Evolutionary conservation across 257 asterid genomes (phyloP), one percentile per base, ranked within the genome.

Genomic region (Solanum bulbocastanum): DNA sequence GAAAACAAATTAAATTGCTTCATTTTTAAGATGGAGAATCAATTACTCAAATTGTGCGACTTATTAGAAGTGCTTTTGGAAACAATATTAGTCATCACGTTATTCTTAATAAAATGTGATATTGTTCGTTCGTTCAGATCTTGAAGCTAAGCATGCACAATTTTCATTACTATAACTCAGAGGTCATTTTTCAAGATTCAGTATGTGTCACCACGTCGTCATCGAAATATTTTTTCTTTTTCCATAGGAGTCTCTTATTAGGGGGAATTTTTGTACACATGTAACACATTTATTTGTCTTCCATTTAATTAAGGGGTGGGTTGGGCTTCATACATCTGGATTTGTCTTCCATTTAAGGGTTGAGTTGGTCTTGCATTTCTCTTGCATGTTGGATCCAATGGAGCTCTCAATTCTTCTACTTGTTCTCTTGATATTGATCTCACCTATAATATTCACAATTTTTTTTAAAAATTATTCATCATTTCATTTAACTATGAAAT

Each of bases 311-410:
- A 25, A 56, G 82, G 65, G 16, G 42, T 75, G 20, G 75, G 33
- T 5, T 68, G 58, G 83, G 66, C 90, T 74, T 90, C 86, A 82
- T 86, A 91, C 6, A 91, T 91, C 74, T 95, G 93, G 66, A 95
- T 93, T 36, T 44, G 91, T 33, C 98, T 86, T 35, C 91, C 94
- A 60, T 95, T 92, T 58, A 88, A 42, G 83, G 94, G 93, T 30
- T 95, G 98, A 14, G 90, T 89, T 39, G 98, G 95, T 86, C 98
- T 89, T 14, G 94, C 93, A 86, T 95, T 95, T 88, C 93, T 86
- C 95, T 95, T 94, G 94, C 95, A 93, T 37, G 87, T 72, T 23
- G 87, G 84, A 69, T 87, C 93, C 87, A 95, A 40, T 25, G 96
- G 96, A 82, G 92, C 95, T 91, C 91, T 95, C 44, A 95, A 91